Evolutionary conservation across 805 yeast genomes (phyloP).

Genomic region (Barnettozyma californica): DNA sequence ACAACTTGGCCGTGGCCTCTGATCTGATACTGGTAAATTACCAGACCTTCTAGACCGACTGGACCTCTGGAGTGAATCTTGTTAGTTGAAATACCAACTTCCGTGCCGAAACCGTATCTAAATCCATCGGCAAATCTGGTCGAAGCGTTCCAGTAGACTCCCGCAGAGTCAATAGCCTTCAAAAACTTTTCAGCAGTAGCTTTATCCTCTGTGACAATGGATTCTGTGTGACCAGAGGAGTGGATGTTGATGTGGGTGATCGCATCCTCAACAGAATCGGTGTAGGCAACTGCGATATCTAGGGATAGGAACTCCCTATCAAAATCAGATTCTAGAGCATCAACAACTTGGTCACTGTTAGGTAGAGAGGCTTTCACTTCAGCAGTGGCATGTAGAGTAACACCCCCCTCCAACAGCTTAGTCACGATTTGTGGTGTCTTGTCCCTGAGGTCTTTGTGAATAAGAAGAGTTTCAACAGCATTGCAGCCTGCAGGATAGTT

Average conservation of each 20-base stretch:
- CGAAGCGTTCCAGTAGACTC: slow-evolving; percentile 96
- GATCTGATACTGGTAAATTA: slow-evolving; percentile 90
- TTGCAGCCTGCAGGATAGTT: slow-evolving; percentile 99
- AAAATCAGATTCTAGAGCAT: slow-evolving; percentile 64
- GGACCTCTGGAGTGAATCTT: slow-evolving; percentile 99
- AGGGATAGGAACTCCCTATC: slow-evolving; percentile 78
- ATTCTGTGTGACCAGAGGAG: slow-evolving; percentile 95
- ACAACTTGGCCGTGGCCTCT: slow-evolving; percentile 93
- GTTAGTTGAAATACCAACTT: slow-evolving; percentile 95
- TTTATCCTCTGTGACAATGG: slow-evolving; percentile 76
- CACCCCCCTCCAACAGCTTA: slow-evolving; percentile 56
- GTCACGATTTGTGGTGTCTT: slow-evolving; percentile 33
- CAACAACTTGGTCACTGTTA: slow-evolving; percentile 29
- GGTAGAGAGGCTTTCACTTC: slow-evolving; percentile 35
- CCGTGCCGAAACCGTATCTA: slow-evolving; percentile 97
- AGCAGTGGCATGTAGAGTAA: slow-evolving; percentile 62
- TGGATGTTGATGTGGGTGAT: slow-evolving; percentile 80
- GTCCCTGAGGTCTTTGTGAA: slow-evolving; percentile 42
- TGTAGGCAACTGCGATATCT: slow-evolving; percentile 71
- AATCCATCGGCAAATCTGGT: slow-evolving; percentile 98
- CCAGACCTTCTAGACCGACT: slow-evolving; percentile 94
- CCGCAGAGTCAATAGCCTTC: slow-evolving; percentile 87
- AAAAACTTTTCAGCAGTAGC: slow-evolving; percentile 69
- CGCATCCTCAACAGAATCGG: slow-evolving; percentile 62
- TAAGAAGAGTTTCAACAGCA: slow-evolving; percentile 83